Percentiles rank a stretch among this genome's conserved stretches.
Evolutionary conservation across 495 filamentous ascomycete species (phyloP).

Genomic region (Neurospora discreta): DNA sequence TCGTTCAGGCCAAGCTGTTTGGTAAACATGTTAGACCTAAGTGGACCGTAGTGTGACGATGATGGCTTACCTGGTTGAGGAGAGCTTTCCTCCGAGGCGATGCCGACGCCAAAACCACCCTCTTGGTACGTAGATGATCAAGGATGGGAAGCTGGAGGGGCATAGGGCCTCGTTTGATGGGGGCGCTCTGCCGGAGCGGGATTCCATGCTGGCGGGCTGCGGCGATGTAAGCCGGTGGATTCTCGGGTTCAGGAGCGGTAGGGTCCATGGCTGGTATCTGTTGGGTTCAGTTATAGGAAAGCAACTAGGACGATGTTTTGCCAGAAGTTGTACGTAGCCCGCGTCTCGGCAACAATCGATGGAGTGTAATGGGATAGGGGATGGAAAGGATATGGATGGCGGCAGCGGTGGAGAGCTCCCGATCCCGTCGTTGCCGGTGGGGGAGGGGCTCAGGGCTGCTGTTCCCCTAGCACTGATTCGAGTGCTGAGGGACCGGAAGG

Average conservation of each 20-base stretch:
- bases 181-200: constrained; percentile 21
- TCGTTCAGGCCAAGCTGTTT: constrained; percentile 56
- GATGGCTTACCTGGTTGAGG: constrained; percentile 44
- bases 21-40: background rate
- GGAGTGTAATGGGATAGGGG: background rate
- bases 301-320: background rate
- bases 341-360: background rate
- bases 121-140: constrained; percentile 53
- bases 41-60: background rate
- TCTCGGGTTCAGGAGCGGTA: constrained; percentile 23
- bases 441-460: background rate
- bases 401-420: background rate
- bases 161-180: constrained; percentile 25
- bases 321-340: background rate
- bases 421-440: background rate
- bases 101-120: constrained; percentile 78
- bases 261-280: constrained; percentile 16
- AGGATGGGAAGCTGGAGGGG: constrained; percentile 74
- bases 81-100: constrained; percentile 78
- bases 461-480: background rate
- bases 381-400: background rate
- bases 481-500: background rate
- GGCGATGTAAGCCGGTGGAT: constrained; percentile 33
- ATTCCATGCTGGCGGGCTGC: constrained; percentile 29
- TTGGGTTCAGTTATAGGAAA: background rate